Evolutionary conservation across 805 yeast species (phyloP), one percentile per base, ranked within the genome.

Genomic region (Candida berthetii): DNA sequence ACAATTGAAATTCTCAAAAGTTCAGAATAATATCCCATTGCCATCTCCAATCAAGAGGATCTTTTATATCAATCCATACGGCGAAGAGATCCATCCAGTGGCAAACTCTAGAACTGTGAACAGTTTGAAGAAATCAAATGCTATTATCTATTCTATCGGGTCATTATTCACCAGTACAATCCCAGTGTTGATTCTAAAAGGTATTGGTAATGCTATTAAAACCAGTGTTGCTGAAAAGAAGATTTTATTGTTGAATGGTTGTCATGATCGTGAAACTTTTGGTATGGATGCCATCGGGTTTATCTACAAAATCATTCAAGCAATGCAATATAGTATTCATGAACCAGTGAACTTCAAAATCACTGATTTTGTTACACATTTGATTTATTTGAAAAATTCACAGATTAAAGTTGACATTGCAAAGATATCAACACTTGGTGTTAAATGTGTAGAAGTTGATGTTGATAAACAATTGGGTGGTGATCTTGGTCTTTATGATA

Each of bases 161-260:
- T 85, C 95, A 1, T 65, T 90, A 31, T 85, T 85, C 82, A 90
- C 98, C 0, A 85, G 96, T 39, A 78, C 85, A 7, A 64, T 88
- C 3, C 97, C 98, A 0, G 80, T 88, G 0, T 62, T 88, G 7
- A 73, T 87, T 8, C 64, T 87, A 3, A 77, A 77, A 39, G 95
- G 95, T 2, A 71, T 85, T 7, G 90, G 90, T 0, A 71, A 71
- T 29, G 80, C 88, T 0, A 74, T 85, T 24, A 42, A 38, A 36
- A 42, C 49, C 4, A 62, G 61, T 13, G 49, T 48, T 10, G 52
- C 56, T 2, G 55, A 62, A 40, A 69, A 67, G 41, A 79, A 81
- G 52, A 68, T 89, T 6, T 57, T 89, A 14, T 58, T 90, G 10
- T 60, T 89, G 24, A 90, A 90, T 59, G 93, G 95, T 5, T 65